These are phyloP conservation scores for Fusarium tanahbumbuense DNA, from an alignment of 2,329 filamentous ascomycete genomes.

Conservation along the genomic window DNA sequence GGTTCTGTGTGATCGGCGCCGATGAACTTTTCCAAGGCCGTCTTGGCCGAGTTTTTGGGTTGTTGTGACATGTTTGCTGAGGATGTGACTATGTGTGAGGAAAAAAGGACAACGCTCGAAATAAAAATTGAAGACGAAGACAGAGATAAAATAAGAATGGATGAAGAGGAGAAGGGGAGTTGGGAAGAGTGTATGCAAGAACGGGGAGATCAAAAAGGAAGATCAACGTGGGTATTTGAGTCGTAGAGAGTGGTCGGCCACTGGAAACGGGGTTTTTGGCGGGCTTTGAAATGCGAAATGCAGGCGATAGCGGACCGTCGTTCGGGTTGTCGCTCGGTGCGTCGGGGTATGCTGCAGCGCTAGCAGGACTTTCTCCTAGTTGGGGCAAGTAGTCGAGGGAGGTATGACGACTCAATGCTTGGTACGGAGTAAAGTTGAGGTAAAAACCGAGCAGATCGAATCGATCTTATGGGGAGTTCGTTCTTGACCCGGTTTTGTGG, in stretches of 20 bases:
- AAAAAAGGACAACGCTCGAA: slow-evolving; percentile 9
- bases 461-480: slow-evolving; percentile 28
- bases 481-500: slow-evolving; percentile 7
- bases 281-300: neutral
- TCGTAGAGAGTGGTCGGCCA: slow-evolving; percentile 11
- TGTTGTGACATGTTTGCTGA: slow-evolving; percentile 30
- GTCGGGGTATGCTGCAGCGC: slow-evolving; percentile 41
- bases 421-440: slow-evolving; percentile 3
- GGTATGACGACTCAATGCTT: slow-evolving; percentile 29
- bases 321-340: slow-evolving; percentile 46
- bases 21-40: slow-evolving; percentile 48
- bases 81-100: neutral
- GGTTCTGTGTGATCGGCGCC: slow-evolving; percentile 50
- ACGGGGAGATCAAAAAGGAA: slow-evolving; percentile 27
- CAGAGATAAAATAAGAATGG: neutral
- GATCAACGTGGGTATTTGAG: slow-evolving; percentile 34
- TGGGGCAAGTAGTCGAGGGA: slow-evolving; percentile 34
- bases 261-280: neutral
- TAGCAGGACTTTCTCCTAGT: slow-evolving; percentile 41
- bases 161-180: neutral
- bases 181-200: slow-evolving; percentile 9
- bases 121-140: neutral
- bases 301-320: slow-evolving; percentile 21
- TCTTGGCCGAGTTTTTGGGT: slow-evolving; percentile 40
- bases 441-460: slow-evolving; percentile 22